Base-by-base conservation (phyloP, 192 early-diverging fungal species). In the Phycomyces nitens region DNA sequence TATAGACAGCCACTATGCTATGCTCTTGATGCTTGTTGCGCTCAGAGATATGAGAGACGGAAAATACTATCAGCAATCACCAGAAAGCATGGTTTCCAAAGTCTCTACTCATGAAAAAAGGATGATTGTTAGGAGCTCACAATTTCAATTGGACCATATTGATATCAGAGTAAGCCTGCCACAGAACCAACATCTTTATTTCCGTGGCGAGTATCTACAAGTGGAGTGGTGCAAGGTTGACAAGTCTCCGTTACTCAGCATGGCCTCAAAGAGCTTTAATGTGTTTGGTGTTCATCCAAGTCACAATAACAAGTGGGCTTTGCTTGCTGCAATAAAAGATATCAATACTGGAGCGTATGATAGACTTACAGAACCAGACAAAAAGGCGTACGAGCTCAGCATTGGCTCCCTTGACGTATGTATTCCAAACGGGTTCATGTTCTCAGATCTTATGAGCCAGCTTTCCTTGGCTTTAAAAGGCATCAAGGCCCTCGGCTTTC, bases 401-500 rank as follows among this genome's bases (percentile, higher is more conserved):
- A 16, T 16, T 23, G 39, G 18, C 39, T 10, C 11, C 0, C 6
- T 63, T n/a, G 23, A 43, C 53, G 29, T 52, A 26, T 42, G 71
- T 52, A 57, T 72, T 39, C 71, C 71, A 12, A 53, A 57, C 39
- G 62, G 62, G 0, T 76, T 61, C 22, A 41, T 72, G 12, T 7
- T 76, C 0, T 34, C 65, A 9, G 42, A 60, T 68, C 43, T 68
- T 20, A 44, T 65, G 2, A 70, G 68, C 18, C 54, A 24, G 22
- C 10, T 55, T 2, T 54, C 56, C 39, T 49, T 53, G 22, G 22
- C 60, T 10, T 43, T 55, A 4, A 71, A 76, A 27, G 53, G 60
- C 0, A 22, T 68, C 16, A 66, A 67, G 27, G 53, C 55, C 24
- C 38, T 76, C 8, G 55, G 56, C 15, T 7, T 47, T 42, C 39